Evolutionary conservation across 805 yeast genomes (phyloP).

Genomic region (Myxozyma geophila): DNA sequence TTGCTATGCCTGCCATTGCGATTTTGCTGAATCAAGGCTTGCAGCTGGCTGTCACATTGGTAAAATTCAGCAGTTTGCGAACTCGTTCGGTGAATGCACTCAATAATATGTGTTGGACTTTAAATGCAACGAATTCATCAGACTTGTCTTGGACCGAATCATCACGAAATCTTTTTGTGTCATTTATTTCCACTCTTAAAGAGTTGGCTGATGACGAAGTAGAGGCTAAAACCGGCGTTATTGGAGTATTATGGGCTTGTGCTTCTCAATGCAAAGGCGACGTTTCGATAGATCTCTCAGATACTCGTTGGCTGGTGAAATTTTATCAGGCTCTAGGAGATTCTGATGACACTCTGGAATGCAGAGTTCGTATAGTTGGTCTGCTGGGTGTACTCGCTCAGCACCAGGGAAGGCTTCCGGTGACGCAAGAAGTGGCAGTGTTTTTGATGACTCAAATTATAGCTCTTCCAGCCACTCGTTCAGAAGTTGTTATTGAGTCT

Average conservation of each 20-base stretch:
- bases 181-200: constrained; percentile 29
- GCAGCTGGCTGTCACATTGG: constrained; percentile 40
- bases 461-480: constrained; percentile 42
- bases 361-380: constrained; percentile 54
- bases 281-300: constrained; percentile 39
- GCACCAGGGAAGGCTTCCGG: constrained; percentile 51
- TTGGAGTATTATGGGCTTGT: constrained; percentile 55
- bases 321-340: constrained; percentile 1
- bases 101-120: constrained; percentile 72
- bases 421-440: constrained; percentile 53
- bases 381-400: constrained; percentile 58
- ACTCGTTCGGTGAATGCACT: constrained; percentile 65
- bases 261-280: constrained; percentile 43
- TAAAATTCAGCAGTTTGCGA: constrained; percentile 53
- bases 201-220: constrained; percentile 27
- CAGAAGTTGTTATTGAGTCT: constrained; percentile 59
- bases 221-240: constrained; percentile 41
- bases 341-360: constrained; percentile 43
- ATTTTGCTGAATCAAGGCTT: constrained; percentile 20
- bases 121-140: constrained; percentile 45
- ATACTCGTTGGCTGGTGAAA: constrained; percentile 16
- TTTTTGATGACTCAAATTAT: constrained; percentile 49
- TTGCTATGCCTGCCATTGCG: constrained; percentile 32
- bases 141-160: constrained; percentile 49
- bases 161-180: constrained; percentile 42